A percentile compares a stretch with the other conserved stretches of the same genome.
Conservation (phyloP, 768 basidiomycete genomes). For the Amanita jacksonii region DNA sequence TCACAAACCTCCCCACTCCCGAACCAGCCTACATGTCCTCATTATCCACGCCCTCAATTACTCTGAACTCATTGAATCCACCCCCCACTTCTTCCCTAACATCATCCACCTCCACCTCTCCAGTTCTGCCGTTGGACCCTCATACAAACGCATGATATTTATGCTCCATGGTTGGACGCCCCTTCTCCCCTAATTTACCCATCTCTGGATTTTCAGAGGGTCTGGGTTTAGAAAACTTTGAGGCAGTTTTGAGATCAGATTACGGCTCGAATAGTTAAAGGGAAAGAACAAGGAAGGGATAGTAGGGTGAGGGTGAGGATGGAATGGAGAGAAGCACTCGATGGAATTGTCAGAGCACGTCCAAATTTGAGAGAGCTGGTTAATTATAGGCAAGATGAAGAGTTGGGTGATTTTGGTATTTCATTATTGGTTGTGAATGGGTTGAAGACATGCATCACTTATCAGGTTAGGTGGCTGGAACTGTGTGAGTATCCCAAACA, state of each 20-base stretch:
- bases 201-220: slow-evolving; percentile 36
- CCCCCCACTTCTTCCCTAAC: slow-evolving; percentile 28
- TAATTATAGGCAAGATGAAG: slow-evolving; percentile 26
- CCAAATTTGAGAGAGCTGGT: slow-evolving; percentile 33
- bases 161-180: slow-evolving; percentile 29
- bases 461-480: background rate
- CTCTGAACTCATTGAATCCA: slow-evolving; percentile 19
- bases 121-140: slow-evolving; percentile 13
- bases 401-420: slow-evolving; percentile 23
- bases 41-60: slow-evolving; percentile 22
- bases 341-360: slow-evolving; percentile 31
- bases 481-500: background rate
- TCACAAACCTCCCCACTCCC: slow-evolving; percentile 22
- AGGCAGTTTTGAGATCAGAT: background rate
- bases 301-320: background rate
- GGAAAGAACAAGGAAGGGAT: background rate
- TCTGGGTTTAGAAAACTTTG: slow-evolving; percentile 32
- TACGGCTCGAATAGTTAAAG: too few species aligned
- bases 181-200: slow-evolving; percentile 29
- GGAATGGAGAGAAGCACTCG: slow-evolving; percentile 29
- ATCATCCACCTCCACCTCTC: slow-evolving; percentile 34
- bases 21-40: slow-evolving; percentile 21
- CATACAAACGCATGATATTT: background rate
- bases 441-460: background rate
- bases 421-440: slow-evolving; percentile 11